These are phyloP conservation scores for Saccharomyces pastorianus DNA, from an alignment of 1,139 yeast species.

Conservation along the genomic window DNA sequence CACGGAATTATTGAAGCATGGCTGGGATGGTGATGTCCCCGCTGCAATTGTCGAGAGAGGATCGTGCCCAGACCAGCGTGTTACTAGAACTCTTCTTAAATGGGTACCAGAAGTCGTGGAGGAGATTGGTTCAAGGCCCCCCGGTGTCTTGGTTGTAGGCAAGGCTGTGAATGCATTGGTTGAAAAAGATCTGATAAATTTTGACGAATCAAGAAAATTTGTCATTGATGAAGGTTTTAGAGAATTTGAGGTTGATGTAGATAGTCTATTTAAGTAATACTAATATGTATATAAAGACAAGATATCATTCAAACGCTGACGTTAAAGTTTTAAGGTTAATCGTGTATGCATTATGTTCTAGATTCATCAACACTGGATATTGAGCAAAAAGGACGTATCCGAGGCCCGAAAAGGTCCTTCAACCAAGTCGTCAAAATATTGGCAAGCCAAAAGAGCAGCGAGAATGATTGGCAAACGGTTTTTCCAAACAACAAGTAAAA, in stretches of 20 bases:
- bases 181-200: constrained; percentile 25
- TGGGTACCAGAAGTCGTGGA: constrained; percentile 67
- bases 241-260: constrained; percentile 12
- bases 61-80: constrained; percentile 85
- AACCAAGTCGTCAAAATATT: neutral
- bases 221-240: constrained; percentile 51
- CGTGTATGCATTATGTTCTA: no score
- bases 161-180: constrained; percentile 59
- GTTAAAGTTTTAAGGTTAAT: neutral
- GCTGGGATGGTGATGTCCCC: constrained; percentile 69
- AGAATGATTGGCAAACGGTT: constrained; percentile 13
- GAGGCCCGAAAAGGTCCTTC: neutral
- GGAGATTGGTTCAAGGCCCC: constrained; percentile 84
- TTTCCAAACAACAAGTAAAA: constrained; percentile 10
- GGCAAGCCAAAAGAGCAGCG: neutral
- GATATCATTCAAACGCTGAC: neutral
- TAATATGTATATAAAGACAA: neutral
- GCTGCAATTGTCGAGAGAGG: constrained; percentile 87
- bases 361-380: neutral
- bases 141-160: constrained; percentile 83
- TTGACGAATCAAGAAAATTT: constrained; percentile 24
- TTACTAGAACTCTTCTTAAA: constrained; percentile 63
- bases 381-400: neutral
- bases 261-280: constrained; percentile 2
- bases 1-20: constrained; percentile 45